Conservation (phyloP, 208 protist genomes). For the Leishmania lainsoni region DNA sequence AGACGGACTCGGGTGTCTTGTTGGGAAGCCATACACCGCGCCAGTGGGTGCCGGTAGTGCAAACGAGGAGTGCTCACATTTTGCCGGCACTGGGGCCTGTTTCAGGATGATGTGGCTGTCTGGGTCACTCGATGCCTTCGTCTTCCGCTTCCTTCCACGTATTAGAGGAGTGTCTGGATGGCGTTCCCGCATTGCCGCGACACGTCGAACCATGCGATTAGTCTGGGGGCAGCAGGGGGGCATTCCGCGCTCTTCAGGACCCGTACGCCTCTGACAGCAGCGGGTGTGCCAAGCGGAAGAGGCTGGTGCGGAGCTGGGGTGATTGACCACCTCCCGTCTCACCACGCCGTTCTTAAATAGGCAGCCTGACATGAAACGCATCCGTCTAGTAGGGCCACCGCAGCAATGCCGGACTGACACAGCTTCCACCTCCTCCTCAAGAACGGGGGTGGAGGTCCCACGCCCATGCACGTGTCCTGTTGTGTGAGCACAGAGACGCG, state of each 20-base stretch:
- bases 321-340: no score
- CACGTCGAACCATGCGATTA: no score
- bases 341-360: background rate
- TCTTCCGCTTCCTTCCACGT: no score
- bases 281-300: no score
- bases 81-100: no score
- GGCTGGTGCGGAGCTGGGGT: background rate
- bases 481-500: background rate
- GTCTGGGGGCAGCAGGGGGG: background rate
- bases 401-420: background rate
- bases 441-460: background rate
- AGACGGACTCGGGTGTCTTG: background rate
- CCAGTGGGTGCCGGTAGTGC: no score
- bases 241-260: background rate
- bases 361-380: background rate
- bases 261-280: background rate
- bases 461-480: background rate
- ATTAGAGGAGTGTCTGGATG: no score
- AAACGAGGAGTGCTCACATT: no score
- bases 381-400: background rate
- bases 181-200: no score
- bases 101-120: no score
- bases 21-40: no score
- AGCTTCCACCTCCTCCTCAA: background rate
- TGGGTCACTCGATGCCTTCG: no score